Evolutionary conservation across 2,329 filamentous ascomycete genomes (phyloP).

Genomic region (Epichloe scottii): DNA sequence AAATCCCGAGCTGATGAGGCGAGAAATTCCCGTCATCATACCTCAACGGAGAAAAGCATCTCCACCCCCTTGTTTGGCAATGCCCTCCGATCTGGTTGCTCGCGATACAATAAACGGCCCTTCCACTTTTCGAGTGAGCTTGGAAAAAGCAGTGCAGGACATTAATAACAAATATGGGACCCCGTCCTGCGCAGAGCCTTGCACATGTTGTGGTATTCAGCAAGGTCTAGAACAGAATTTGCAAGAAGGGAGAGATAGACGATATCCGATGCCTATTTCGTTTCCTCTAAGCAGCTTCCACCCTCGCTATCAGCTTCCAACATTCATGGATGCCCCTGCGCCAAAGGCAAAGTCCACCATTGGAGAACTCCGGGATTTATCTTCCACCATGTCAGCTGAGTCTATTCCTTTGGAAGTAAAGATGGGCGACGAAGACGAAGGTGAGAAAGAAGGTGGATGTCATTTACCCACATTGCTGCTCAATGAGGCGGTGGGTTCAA

Average conservation of each 20-base stretch:
- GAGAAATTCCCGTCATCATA: neutral
- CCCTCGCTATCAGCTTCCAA: constrained; percentile 9
- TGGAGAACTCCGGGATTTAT: constrained; percentile 7
- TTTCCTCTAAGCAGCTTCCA: constrained; percentile 7
- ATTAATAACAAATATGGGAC: constrained; percentile 17
- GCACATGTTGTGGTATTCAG: neutral
- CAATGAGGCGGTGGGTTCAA: constrained; percentile 6
- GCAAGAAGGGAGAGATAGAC: neutral
- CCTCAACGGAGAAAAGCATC: constrained; percentile 1
- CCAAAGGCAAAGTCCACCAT: constrained; percentile 4
- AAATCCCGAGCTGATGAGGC: neutral
- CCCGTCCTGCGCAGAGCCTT: constrained; percentile 3
- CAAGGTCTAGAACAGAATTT: neutral
- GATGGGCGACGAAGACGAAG: neutral
- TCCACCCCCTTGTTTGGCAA: constrained; percentile 17
- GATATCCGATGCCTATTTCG: neutral
- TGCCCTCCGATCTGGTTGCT: constrained; percentile 15
- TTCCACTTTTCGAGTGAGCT: constrained; percentile 16
- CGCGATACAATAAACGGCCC: constrained; percentile 8
- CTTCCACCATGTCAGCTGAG: constrained; percentile 1
- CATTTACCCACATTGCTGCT: constrained; percentile 7
- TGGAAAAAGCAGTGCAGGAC: constrained; percentile 19
- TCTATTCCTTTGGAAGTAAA: neutral
- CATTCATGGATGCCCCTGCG: constrained; percentile 6
- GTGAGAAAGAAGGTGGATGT: neutral